phyloP scores from a whole-genome alignment of 2,329 filamentous ascomycete species.

The Arachnomyces sp. region DNA sequence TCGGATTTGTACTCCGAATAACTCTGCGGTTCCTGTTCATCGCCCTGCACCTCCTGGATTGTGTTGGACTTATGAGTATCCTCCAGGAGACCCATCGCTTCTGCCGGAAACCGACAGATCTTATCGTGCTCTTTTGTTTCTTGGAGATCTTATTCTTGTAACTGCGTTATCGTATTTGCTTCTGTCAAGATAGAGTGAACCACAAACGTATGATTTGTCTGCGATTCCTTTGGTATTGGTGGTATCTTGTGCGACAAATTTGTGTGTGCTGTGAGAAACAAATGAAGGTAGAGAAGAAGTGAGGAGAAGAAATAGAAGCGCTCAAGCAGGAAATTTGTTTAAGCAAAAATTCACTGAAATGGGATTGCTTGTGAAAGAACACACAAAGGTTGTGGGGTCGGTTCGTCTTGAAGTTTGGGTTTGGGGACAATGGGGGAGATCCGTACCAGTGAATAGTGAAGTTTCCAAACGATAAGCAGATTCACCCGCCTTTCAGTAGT shows the following conservation, averaged over 20 bases:
- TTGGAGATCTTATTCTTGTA: slow-evolving; percentile 32
- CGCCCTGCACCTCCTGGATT: slow-evolving; percentile 10
- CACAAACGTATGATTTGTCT: no score
- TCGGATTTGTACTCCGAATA: slow-evolving; percentile 48
- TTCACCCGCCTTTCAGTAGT: no score
- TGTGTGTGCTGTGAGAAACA: slow-evolving; percentile 6
- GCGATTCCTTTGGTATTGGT: no score
- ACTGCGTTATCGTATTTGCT: slow-evolving; percentile 5
- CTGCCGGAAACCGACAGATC: slow-evolving; percentile 22
- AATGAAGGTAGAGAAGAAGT: slow-evolving; percentile 8
- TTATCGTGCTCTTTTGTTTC: neutral
- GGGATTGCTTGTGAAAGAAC: no score
- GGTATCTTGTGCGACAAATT: slow-evolving; percentile 9
- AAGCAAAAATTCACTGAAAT: no score
- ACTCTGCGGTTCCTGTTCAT: slow-evolving; percentile 37
- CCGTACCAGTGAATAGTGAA: no score
- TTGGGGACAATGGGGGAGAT: no score
- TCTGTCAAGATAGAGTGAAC: neutral
- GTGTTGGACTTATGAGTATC: slow-evolving; percentile 40
- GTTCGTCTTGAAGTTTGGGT: no score
- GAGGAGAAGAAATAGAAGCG: slow-evolving; percentile 6
- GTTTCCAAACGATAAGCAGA: no score
- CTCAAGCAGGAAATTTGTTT: no score
- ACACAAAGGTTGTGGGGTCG: no score
- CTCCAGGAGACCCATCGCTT: slow-evolving; percentile 45